These are phyloP conservation scores for Ceriops zippeliana DNA, from an alignment of 345 rosid species.

Conservation along the genomic window DNA sequence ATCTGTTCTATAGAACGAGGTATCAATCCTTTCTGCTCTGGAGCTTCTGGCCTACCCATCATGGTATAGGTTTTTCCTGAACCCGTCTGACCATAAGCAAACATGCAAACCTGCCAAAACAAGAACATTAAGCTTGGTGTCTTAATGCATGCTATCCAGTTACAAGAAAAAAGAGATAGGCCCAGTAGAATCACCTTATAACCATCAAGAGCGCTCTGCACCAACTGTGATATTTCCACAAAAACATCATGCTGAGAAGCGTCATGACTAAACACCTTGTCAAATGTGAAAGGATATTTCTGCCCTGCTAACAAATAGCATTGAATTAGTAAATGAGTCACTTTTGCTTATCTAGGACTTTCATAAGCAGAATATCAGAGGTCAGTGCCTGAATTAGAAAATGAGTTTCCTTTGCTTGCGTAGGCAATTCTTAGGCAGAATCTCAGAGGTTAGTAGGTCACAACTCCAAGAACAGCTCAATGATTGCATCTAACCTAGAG, in stretches of 20 bases:
- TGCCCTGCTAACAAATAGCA: conserved; percentile 47
- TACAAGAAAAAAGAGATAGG: not conserved
- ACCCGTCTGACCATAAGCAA: conserved; percentile 98
- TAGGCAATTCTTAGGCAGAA: not conserved
- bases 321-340: not conserved
- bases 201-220: conserved; percentile 96
- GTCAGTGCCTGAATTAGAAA: not conserved
- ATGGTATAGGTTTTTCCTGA: conserved; percentile 97
- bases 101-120: conserved; percentile 75
- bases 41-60: conserved; percentile 87
- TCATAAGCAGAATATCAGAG: not conserved
- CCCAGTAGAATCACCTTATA: conserved; percentile 56
- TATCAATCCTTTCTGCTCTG: conserved; percentile 76
- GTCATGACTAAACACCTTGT: conserved; percentile 80
- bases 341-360: not conserved
- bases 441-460: no score
- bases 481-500: no score
- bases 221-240: conserved; percentile 84
- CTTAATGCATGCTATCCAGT: not conserved
- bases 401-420: not conserved
- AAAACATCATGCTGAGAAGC: conserved; percentile 88
- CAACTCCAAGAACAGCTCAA: no score
- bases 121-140: not conserved
- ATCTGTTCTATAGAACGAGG: conserved; percentile 92
- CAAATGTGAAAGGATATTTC: conserved; percentile 81